Conservation (phyloP, 768 basidiomycete genomes). For the Gautieria morchelliformis region DNA sequence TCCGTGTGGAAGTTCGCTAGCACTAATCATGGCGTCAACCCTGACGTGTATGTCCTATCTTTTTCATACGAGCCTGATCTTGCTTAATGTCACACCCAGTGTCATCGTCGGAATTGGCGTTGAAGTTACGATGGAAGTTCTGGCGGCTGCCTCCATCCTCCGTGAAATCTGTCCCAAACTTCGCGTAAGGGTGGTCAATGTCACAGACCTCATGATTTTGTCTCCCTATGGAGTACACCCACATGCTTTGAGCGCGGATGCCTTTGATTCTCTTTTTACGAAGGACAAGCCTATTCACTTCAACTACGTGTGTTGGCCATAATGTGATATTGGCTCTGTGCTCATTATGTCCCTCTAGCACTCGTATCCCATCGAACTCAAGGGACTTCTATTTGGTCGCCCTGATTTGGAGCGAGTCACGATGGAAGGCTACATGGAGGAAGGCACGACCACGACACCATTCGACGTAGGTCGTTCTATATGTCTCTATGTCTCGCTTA, state of each 20-base stretch:
- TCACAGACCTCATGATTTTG: constrained; percentile 84
- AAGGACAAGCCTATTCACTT: constrained; percentile 58
- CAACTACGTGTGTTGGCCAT: constrained; percentile 43
- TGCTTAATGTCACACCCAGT: constrained; percentile 20
- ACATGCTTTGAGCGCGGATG: constrained; percentile 52
- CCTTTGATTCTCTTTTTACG: constrained; percentile 68
- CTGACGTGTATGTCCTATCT: constrained; percentile 47
- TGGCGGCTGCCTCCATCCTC: constrained; percentile 75
- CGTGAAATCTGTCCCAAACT: constrained; percentile 60
- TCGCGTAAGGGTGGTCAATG: constrained; percentile 80
- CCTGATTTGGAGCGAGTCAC: constrained; percentile 38
- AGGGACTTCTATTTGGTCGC: constrained; percentile 54
- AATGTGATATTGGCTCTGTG: background rate
- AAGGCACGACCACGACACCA: constrained; percentile 74
- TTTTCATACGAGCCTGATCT: background rate
- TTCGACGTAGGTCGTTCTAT: constrained; percentile 44
- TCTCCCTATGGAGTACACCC: constrained; percentile 62
- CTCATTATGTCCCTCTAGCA: constrained; percentile 26
- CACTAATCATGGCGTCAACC: constrained; percentile 57
- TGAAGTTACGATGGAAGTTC: constrained; percentile 82
- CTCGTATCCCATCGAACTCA: constrained; percentile 66
- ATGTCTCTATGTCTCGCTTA: background rate
- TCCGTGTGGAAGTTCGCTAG: constrained; percentile 82
- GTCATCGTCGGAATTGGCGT: constrained; percentile 83
- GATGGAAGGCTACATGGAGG: constrained; percentile 58